phyloP scores from a whole-genome alignment of 2,329 filamentous ascomycete genomes.

The Daldinia sp. region DNA sequence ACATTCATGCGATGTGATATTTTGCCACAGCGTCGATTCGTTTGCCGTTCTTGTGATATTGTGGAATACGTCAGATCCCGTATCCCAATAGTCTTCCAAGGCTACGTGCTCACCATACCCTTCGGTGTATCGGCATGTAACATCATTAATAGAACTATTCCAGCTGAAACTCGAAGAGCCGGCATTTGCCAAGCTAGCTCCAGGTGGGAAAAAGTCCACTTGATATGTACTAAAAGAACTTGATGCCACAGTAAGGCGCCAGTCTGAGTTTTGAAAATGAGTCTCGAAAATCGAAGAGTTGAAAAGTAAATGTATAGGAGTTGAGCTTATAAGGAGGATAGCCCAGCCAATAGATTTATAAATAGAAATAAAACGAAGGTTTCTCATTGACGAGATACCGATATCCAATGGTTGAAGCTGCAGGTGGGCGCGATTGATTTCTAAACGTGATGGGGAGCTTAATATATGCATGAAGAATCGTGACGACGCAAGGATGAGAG shows the following conservation, averaged over 20 bases:
- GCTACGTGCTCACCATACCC: too few species aligned
- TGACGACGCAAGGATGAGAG: neutral
- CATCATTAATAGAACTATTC: too few species aligned
- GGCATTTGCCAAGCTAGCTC: slow-evolving; percentile 17
- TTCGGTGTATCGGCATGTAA: too few species aligned
- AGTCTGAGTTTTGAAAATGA: slow-evolving; percentile 16
- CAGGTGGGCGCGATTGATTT: slow-evolving; percentile 62
- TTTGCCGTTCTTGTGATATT: too few species aligned
- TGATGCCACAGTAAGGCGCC: slow-evolving; percentile 24
- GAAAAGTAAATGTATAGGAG: slow-evolving; percentile 39
- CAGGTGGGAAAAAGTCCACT: slow-evolving; percentile 22
- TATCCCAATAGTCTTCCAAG: too few species aligned
- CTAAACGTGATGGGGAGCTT: slow-evolving; percentile 60
- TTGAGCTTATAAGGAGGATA: slow-evolving; percentile 30
- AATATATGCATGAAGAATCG: slow-evolving; percentile 57
- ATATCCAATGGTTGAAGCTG: slow-evolving; percentile 58
- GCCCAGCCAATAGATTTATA: slow-evolving; percentile 41
- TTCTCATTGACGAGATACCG: slow-evolving; percentile 58
- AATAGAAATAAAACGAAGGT: slow-evolving; percentile 48
- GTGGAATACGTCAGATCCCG: too few species aligned
- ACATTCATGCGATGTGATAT: too few species aligned
- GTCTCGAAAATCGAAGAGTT: slow-evolving; percentile 28
- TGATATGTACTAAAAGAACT: slow-evolving; percentile 9
- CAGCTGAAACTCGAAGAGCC: too few species aligned
- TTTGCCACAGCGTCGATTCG: too few species aligned